Conservation (phyloP, 495 filamentous ascomycete genomes). For the Elaphomyces granulatus region DNA sequence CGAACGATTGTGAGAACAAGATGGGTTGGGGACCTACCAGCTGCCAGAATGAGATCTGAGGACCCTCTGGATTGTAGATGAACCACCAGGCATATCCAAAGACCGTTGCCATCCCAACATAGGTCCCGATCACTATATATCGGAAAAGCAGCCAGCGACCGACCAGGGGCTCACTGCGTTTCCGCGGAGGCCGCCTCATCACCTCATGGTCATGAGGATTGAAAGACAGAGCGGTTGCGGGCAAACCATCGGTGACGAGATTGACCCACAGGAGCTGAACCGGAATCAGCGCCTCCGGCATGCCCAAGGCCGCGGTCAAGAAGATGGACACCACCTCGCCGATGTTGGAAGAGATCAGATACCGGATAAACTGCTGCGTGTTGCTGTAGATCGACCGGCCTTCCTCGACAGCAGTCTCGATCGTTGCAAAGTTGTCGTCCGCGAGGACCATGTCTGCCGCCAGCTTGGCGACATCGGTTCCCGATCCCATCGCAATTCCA, state of each 20-base stretch:
- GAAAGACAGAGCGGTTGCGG: conserved; percentile 92
- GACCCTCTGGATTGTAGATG: conserved; percentile 85
- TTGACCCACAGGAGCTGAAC: conserved; percentile 99
- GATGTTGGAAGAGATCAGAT: conserved; percentile 97
- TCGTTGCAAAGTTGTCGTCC: conserved; percentile 98
- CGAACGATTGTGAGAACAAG: neutral
- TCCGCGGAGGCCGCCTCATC: conserved; percentile 81
- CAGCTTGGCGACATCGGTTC: conserved; percentile 93
- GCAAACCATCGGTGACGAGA: conserved; percentile 93
- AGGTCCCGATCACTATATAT: conserved; percentile 90
- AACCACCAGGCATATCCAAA: conserved; percentile 99
- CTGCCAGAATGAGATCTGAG: conserved; percentile 86
- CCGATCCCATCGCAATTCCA: conserved; percentile 97
- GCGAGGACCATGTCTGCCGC: conserved; percentile 98
- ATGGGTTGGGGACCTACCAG: conserved; percentile 35
- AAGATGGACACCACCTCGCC: conserved; percentile 99
- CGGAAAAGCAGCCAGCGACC: conserved; percentile 95
- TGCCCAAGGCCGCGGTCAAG: conserved; percentile 87
- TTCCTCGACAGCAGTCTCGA: conserved; percentile 90
- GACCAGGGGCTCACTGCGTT: conserved; percentile 83
- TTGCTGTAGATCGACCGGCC: conserved; percentile 99
- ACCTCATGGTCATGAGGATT: conserved; percentile 96
- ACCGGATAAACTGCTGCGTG: conserved; percentile 99
- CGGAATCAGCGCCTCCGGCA: conserved; percentile 96
- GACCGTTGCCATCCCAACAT: conserved; percentile 90